Conservation (phyloP, 208 protist species). For the Hexamita inflata region DNA sequence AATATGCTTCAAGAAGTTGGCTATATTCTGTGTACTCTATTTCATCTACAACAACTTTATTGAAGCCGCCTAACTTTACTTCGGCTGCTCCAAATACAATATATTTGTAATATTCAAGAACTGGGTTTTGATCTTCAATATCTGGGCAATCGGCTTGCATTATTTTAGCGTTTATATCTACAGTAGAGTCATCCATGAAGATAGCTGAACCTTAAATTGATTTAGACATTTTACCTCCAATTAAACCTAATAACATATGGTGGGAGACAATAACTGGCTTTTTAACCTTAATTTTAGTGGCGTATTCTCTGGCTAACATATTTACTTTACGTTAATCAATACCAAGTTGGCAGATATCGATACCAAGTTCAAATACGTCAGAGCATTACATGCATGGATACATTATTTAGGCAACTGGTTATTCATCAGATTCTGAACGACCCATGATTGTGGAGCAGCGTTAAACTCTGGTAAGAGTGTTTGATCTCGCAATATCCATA, state of each 20-base stretch:
- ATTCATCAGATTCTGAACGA: constrained; percentile 68
- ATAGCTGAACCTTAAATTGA: constrained; percentile 90
- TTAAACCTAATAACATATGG: constrained; percentile 79
- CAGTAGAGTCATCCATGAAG: constrained; percentile 90
- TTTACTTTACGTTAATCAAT: constrained; percentile 98
- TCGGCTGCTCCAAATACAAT: constrained; percentile 18
- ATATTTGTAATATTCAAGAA: constrained; percentile 29
- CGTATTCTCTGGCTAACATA: constrained; percentile 95
- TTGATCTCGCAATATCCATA: constrained; percentile 81
- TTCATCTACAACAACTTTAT: neutral
- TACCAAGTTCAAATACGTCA: constrained; percentile 94
- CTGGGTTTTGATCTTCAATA: neutral
- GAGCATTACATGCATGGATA: constrained; percentile 94
- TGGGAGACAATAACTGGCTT: constrained; percentile 44
- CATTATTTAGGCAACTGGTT: constrained; percentile 87
- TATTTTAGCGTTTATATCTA: constrained; percentile 83
- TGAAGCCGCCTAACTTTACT: neutral
- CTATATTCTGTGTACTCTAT: neutral
- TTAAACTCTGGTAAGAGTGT: constrained; percentile 65
- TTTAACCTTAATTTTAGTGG: constrained; percentile 55
- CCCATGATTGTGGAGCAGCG: constrained; percentile 97
- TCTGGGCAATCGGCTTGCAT: constrained; percentile 45
- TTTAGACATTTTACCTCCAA: constrained; percentile 94
- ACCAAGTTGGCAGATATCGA: constrained; percentile 97
- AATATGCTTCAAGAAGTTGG: neutral